Conservation (phyloP, 306 rosid species). For the Cucurbita maxima region DNA sequence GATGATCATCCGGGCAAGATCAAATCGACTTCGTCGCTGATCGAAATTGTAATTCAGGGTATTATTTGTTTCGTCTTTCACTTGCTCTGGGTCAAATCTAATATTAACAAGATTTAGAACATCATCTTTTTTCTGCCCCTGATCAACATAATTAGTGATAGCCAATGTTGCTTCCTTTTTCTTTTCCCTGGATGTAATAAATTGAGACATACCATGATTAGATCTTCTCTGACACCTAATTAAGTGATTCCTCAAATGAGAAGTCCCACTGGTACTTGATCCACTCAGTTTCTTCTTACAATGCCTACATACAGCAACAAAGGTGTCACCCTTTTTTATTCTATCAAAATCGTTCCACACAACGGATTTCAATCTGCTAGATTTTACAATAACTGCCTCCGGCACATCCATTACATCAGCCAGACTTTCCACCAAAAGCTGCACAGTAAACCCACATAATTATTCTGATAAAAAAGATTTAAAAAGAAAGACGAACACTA, state of each 20-base stretch:
- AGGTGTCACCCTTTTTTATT: conserved; percentile 81
- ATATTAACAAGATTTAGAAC: conserved; percentile 62
- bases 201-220: conserved; percentile 49
- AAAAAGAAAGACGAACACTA: not conserved
- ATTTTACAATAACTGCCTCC: conserved; percentile 74
- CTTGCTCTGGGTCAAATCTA: conserved; percentile 71
- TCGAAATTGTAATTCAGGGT: conserved; percentile 49
- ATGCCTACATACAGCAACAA: conserved; percentile 86
- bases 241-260: conserved; percentile 96
- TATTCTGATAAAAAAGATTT: not conserved
- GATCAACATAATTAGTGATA: conserved; percentile 51
- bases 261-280: conserved; percentile 95
- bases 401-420: conserved; percentile 73
- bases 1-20: conserved; percentile 96
- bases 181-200: conserved; percentile 62
- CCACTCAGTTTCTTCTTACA: conserved; percentile 97
- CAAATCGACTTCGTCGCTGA: conserved; percentile 81
- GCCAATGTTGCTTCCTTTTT: conserved; percentile 57
- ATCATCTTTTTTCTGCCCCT: conserved; percentile 65
- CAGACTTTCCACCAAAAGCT: conserved; percentile 25
- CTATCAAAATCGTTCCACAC: conserved; percentile 99
- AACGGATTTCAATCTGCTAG: conserved; percentile 82
- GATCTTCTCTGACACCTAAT: conserved; percentile 87
- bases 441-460: conserved; percentile 6
- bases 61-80: conserved; percentile 49